Evolutionary conservation across 345 rosid genomes (phyloP).

Genomic region (Microcos paniculata): DNA sequence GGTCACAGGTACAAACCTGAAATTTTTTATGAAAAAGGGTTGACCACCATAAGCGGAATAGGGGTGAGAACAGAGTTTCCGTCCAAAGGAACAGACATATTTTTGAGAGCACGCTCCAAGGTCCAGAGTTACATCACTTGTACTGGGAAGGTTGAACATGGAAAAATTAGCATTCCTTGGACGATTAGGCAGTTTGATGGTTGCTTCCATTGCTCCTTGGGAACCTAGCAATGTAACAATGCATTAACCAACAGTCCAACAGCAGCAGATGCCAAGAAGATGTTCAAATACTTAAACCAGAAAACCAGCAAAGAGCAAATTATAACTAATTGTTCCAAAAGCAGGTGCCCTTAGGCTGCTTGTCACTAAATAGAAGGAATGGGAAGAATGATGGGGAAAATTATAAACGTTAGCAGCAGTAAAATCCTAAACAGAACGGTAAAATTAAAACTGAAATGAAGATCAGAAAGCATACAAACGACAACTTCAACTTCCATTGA

Average conservation of each 20-base stretch:
- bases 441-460: no score
- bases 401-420: no score
- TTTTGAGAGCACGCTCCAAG: not conserved
- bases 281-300: not conserved
- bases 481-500: no score
- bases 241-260: not conserved
- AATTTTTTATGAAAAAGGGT: not conserved
- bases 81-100: not conserved
- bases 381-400: no score
- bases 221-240: constrained; percentile 1
- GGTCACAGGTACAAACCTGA: not conserved
- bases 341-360: not conserved
- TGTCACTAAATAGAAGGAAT: no score
- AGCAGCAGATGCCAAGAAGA: not conserved
- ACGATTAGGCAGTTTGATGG: not conserved
- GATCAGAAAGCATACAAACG: no score
- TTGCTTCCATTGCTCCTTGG: not conserved
- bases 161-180: not conserved
- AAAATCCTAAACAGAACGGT: no score
- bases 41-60: not conserved
- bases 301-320: no score
- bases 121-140: not conserved
- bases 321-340: no score
- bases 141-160: constrained; percentile 1
- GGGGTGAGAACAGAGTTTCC: constrained; percentile 2